These are phyloP conservation scores for Leucogyrophana mollusca DNA, from an alignment of 768 basidiomycete genomes.

Conservation along the genomic window DNA sequence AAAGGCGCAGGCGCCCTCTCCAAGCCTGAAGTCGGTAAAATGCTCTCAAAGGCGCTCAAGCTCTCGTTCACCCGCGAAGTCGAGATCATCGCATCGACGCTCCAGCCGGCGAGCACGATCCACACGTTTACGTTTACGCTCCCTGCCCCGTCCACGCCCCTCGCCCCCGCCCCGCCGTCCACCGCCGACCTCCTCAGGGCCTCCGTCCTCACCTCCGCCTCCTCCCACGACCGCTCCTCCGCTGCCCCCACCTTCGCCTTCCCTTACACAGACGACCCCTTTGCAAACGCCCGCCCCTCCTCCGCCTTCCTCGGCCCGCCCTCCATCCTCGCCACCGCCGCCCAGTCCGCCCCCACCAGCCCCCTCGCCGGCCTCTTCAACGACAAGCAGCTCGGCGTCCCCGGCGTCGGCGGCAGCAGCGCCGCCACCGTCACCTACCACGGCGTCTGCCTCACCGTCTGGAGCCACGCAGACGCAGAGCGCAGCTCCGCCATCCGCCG, in stretches of 20 bases:
- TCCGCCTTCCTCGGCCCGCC: conserved; percentile 80
- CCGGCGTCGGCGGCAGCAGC: conserved; percentile 36
- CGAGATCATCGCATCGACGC: conserved; percentile 91
- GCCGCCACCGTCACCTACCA: conserved; percentile 62
- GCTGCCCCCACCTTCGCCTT: conserved; percentile 66
- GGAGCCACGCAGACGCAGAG: conserved; percentile 92
- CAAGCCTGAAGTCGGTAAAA: conserved; percentile 86
- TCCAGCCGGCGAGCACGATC: conserved; percentile 90
- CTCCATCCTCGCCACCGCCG: conserved; percentile 49
- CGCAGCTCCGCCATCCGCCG: conserved; percentile 81
- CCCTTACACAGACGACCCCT: conserved; percentile 75
- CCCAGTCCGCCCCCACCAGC: conserved; percentile 16
- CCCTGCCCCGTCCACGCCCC: conserved; percentile 71
- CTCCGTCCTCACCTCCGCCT: conserved; percentile 65
- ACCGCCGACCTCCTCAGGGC: conserved; percentile 61
- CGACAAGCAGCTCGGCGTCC: conserved; percentile 22
- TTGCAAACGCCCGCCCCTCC: conserved; percentile 65
- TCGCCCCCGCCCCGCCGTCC: conserved; percentile 71
- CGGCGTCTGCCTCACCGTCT: conserved; percentile 91
- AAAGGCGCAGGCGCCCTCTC: conserved; percentile 80
- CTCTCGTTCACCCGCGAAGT: conserved; percentile 91
- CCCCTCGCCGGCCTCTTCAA: conserved; percentile 30
- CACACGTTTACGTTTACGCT: conserved; percentile 90
- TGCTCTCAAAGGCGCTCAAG: conserved; percentile 90
- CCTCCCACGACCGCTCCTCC: conserved; percentile 58